Conservation (phyloP, 2,329 filamentous ascomycete species). For the Exophiala sideris region DNA sequence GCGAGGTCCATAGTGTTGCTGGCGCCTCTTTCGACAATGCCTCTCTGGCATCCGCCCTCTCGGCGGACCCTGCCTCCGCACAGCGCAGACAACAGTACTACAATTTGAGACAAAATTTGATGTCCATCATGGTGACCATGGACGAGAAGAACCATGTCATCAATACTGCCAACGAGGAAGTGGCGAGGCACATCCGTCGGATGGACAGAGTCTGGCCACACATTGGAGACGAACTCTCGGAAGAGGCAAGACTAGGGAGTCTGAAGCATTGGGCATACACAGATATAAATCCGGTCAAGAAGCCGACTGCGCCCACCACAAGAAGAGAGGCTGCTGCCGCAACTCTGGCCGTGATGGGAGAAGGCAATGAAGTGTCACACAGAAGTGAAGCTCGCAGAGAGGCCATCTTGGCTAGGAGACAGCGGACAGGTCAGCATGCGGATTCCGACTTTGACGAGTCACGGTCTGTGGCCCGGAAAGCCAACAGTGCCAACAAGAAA, state of each 20-base stretch:
- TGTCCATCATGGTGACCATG: slow-evolving; percentile 81
- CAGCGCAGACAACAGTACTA: slow-evolving; percentile 66
- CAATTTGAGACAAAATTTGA: slow-evolving; percentile 72
- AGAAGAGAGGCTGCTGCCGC: slow-evolving; percentile 63
- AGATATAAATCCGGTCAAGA: slow-evolving; percentile 67
- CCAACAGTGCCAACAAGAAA: slow-evolving; percentile 60
- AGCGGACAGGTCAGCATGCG: slow-evolving; percentile 54
- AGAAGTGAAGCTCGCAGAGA: slow-evolving; percentile 83
- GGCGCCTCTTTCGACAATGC: slow-evolving; percentile 23
- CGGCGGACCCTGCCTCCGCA: slow-evolving; percentile 15
- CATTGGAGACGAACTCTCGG: slow-evolving; percentile 84
- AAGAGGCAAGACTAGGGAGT: slow-evolving; percentile 91
- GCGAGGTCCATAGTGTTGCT: slow-evolving; percentile 22
- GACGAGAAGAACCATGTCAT: slow-evolving; percentile 99
- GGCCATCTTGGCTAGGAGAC: slow-evolving; percentile 59
- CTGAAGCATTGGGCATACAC: slow-evolving; percentile 93
- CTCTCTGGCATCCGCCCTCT: slow-evolving; percentile 22
- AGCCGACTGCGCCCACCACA: slow-evolving; percentile 48
- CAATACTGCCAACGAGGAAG: slow-evolving; percentile 83
- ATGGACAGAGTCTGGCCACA: slow-evolving; percentile 85
- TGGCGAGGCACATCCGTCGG: slow-evolving; percentile 78
- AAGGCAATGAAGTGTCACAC: slow-evolving; percentile 79
- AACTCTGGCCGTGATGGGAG: slow-evolving; percentile 39
- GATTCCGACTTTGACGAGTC: slow-evolving; percentile 78
- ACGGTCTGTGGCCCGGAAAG: slow-evolving; percentile 50